A percentile compares a stretch with the other conserved stretches of the same genome.
phyloP scores from a whole-genome alignment of 495 filamentous ascomycete genomes.

The Penicillium coprophilum region DNA sequence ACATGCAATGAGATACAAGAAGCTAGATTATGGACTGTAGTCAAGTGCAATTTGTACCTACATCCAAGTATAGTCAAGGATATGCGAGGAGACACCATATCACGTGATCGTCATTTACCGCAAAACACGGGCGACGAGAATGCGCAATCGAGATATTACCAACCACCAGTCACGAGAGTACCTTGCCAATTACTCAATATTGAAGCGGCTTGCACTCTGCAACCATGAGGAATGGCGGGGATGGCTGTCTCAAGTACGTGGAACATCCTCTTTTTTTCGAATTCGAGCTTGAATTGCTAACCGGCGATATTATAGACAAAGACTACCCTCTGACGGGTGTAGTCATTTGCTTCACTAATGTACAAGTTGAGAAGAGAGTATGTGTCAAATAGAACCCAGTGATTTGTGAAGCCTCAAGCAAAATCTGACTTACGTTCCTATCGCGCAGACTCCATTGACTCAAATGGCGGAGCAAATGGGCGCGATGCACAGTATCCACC shows the following conservation, averaged over 20 bases:
- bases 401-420: background rate
- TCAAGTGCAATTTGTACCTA: background rate
- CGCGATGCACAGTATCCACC: conserved; percentile 78
- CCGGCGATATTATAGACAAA: conserved; percentile 37
- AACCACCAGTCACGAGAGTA: conserved; percentile 5
- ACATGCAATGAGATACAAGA: background rate
- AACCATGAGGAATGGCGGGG: conserved; percentile 50
- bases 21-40: background rate
- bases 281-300: conserved; percentile 7
- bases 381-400: conserved; percentile 25
- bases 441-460: conserved; percentile 64
- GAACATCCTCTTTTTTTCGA: background rate
- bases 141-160: conserved; percentile 6
- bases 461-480: conserved; percentile 77
- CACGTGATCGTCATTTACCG: conserved; percentile 25
- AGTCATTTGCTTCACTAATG: conserved; percentile 88
- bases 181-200: conserved; percentile 1
- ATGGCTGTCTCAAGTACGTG: conserved; percentile 38
- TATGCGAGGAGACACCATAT: background rate
- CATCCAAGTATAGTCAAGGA: background rate
- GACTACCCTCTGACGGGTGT: conserved; percentile 72
- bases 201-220: conserved; percentile 2
- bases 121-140: conserved; percentile 22
- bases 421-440: conserved; percentile 14
- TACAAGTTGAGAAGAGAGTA: conserved; percentile 79